Evolutionary conservation across 306 rosid species (phyloP).

Genomic region (Corylus americana): DNA sequence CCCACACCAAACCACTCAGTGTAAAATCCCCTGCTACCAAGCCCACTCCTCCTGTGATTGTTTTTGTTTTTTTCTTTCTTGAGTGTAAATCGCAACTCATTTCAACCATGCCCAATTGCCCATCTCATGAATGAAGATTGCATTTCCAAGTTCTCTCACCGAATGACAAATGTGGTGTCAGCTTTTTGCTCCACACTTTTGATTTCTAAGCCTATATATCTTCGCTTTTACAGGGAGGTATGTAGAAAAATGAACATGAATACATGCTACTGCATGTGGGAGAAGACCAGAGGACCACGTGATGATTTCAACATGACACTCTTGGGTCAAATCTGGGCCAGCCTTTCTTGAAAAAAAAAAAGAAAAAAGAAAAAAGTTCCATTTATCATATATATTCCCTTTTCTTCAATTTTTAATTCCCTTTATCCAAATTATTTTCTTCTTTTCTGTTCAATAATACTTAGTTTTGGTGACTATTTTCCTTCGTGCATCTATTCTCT

Average conservation of each 20-base stretch:
- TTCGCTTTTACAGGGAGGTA: slow-evolving; percentile 35
- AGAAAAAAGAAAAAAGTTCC: neutral
- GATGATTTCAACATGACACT: slow-evolving; percentile 27
- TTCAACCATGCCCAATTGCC: too few species aligned
- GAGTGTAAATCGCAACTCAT: too few species aligned
- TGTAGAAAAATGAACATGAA: slow-evolving; percentile 37
- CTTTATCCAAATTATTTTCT: slow-evolving; percentile 8
- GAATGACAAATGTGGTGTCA: slow-evolving; percentile 32
- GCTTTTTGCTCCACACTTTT: slow-evolving; percentile 27
- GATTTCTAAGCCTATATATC: neutral
- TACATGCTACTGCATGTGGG: slow-evolving; percentile 52
- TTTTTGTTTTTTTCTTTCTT: too few species aligned
- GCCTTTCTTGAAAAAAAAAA: slow-evolving; percentile 18
- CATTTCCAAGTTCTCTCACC: slow-evolving; percentile 6
- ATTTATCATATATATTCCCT: slow-evolving; percentile 12
- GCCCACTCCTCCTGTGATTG: too few species aligned
- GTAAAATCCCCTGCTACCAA: too few species aligned
- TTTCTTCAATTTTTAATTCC: neutral
- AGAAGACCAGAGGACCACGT: slow-evolving; percentile 54
- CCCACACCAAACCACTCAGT: too few species aligned
- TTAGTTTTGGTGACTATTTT: neutral
- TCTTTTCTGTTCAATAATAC: slow-evolving; percentile 3
- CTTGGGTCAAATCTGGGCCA: slow-evolving; percentile 48
- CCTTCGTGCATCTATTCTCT: neutral
- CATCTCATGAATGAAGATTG: neutral